These are phyloP conservation scores for Flammula alnicola DNA, from an alignment of 1,284 basidiomycete species.

Conservation along the genomic window DNA sequence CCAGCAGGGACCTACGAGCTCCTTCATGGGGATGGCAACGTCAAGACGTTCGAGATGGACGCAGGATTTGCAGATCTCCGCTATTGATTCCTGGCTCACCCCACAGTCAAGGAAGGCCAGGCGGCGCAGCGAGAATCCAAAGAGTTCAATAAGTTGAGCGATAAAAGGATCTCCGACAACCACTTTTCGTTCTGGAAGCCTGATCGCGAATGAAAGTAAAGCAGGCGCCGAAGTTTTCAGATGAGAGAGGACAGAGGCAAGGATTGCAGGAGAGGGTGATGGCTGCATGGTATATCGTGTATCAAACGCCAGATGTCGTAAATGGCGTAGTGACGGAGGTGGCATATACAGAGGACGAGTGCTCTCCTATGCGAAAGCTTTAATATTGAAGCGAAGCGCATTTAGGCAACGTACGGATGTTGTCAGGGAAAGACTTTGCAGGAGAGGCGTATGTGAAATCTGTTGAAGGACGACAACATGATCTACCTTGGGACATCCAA, in stretches of 20 bases:
- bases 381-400: slow-evolving; percentile 6
- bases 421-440: slow-evolving; percentile 64
- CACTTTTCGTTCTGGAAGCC: slow-evolving; percentile 49
- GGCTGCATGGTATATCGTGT: slow-evolving; percentile 40
- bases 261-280: slow-evolving; percentile 39
- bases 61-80: slow-evolving; percentile 48
- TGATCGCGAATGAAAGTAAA: slow-evolving; percentile 52
- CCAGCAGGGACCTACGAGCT: slow-evolving; percentile 44
- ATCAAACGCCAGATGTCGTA: slow-evolving; percentile 62
- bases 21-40: slow-evolving; percentile 52
- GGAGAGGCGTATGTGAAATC: slow-evolving; percentile 49
- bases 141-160: slow-evolving; percentile 45
- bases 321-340: slow-evolving; percentile 43
- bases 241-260: slow-evolving; percentile 41
- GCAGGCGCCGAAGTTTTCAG: slow-evolving; percentile 43
- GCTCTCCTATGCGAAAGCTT: slow-evolving; percentile 45
- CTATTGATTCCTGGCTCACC: slow-evolving; percentile 43
- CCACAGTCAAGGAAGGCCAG: slow-evolving; percentile 54
- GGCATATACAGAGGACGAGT: slow-evolving; percentile 32
- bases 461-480: slow-evolving; percentile 53
- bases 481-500: slow-evolving; percentile 60
- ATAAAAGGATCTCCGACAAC: slow-evolving; percentile 45
- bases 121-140: slow-evolving; percentile 48
- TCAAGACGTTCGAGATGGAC: slow-evolving; percentile 52
- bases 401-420: slow-evolving; percentile 47